Conservation (phyloP, 2,329 filamentous ascomycete genomes). For the Calonectria hongkongensis region DNA sequence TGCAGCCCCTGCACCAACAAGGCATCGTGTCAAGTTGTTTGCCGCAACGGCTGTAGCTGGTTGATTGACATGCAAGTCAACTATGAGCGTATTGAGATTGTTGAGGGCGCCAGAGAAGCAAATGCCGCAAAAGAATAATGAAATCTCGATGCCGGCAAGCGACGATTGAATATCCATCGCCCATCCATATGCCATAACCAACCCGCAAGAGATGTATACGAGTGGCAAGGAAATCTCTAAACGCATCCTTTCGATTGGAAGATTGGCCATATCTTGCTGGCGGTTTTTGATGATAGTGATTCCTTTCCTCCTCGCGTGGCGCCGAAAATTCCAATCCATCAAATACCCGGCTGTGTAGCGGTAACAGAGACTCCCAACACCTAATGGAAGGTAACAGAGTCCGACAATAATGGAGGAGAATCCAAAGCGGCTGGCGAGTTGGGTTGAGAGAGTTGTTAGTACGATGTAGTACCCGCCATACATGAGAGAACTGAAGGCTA, state of each 20-base stretch:
- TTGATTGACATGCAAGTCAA: constrained; percentile 26
- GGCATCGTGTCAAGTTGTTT: constrained; percentile 31
- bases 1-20: constrained; percentile 25
- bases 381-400: constrained; percentile 32
- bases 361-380: constrained; percentile 29
- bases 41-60: constrained; percentile 33
- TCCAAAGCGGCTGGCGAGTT: constrained; percentile 24
- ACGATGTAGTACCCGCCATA: constrained; percentile 33
- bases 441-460: constrained; percentile 29
- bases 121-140: constrained; percentile 27
- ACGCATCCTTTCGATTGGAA: constrained; percentile 31
- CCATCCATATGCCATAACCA: constrained; percentile 37
- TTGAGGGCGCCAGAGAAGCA: constrained; percentile 31
- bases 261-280: constrained; percentile 30
- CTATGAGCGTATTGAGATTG: constrained; percentile 35
- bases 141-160: constrained; percentile 31
- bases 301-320: constrained; percentile 31
- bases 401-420: constrained; percentile 33
- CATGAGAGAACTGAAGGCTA: constrained; percentile 34
- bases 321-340: constrained; percentile 37
- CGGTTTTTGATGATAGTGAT: constrained; percentile 33
- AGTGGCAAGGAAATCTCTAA: constrained; percentile 31
- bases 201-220: constrained; percentile 29
- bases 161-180: constrained; percentile 25
- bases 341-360: constrained; percentile 29